These are phyloP conservation scores for Withania somnifera DNA, from an alignment of 305 asterid species.

Conservation along the genomic window DNA sequence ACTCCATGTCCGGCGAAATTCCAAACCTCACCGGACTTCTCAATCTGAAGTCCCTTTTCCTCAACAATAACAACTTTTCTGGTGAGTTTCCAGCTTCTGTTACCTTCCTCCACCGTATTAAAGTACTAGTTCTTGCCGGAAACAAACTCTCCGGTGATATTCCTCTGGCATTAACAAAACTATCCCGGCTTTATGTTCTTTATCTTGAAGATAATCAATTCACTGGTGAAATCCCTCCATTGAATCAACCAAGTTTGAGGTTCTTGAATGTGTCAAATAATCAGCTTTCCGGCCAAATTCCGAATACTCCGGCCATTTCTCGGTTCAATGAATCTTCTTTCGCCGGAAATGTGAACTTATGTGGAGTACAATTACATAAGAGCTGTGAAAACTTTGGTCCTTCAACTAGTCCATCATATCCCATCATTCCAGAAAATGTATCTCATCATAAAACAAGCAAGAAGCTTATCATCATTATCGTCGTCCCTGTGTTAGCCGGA, in stretches of 20 bases:
- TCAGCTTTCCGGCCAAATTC: slow-evolving; percentile 55
- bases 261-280: slow-evolving; percentile 78
- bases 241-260: slow-evolving; percentile 50
- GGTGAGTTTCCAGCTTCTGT: slow-evolving; percentile 52
- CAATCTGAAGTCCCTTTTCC: slow-evolving; percentile 69
- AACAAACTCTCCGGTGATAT: slow-evolving; percentile 56
- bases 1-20: slow-evolving; percentile 59
- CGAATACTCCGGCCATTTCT: slow-evolving; percentile 7
- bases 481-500: slow-evolving; percentile 33
- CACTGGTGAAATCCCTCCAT: slow-evolving; percentile 56
- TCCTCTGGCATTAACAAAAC: slow-evolving; percentile 30
- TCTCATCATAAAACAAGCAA: slow-evolving; percentile 15
- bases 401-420: slow-evolving; percentile 41
- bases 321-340: slow-evolving; percentile 53
- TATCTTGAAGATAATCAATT: slow-evolving; percentile 61
- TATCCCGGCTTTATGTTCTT: slow-evolving; percentile 48
- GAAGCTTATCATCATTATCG: slow-evolving; percentile 36
- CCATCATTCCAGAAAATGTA: slow-evolving; percentile 12
- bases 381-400: too few relatives aligned
- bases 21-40: slow-evolving; percentile 51
- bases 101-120: slow-evolving; percentile 51
- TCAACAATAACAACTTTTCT: slow-evolving; percentile 47
- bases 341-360: slow-evolving; percentile 37
- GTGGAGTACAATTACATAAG: slow-evolving; percentile 33
- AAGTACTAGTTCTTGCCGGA: slow-evolving; percentile 47